A percentile compares a stretch with the other conserved stretches of the same genome.
These are phyloP conservation scores for Hibiscus mutabilis DNA, from an alignment of 345 rosid genomes.

Conservation along the genomic window DNA sequence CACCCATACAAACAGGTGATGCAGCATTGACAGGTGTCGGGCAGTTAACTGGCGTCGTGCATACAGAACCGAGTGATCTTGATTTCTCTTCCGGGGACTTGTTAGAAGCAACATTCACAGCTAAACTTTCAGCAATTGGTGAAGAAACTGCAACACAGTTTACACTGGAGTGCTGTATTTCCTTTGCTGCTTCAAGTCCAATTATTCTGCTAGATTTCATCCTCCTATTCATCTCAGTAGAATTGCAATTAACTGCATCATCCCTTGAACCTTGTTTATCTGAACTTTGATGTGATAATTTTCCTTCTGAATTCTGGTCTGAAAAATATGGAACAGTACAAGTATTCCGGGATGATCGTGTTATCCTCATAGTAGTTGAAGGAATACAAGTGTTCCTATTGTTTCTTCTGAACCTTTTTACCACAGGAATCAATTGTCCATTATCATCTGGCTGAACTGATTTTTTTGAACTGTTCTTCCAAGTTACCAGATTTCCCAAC, in stretches of 20 bases:
- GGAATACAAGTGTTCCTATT: constrained; percentile 15
- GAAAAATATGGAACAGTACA: background rate
- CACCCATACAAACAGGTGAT: constrained; percentile 82
- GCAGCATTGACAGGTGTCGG: constrained; percentile 37
- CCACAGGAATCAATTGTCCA: constrained; percentile 12
- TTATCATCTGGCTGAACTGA: constrained; percentile 9
- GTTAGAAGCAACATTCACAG: constrained; percentile 18
- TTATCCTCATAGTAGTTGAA: constrained; percentile 26
- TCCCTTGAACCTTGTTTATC: constrained; percentile 8
- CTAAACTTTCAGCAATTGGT: constrained; percentile 13
- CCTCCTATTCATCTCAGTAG: constrained; percentile 11
- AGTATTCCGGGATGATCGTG: constrained; percentile 18
- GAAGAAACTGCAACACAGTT: constrained; percentile 13
- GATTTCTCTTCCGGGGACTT: constrained; percentile 21
- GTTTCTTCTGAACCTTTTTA: constrained; percentile 22
- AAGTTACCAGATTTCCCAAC: constrained; percentile 15
- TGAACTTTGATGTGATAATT: background rate
- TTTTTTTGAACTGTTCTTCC: constrained; percentile 13
- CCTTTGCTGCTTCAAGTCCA: constrained; percentile 3
- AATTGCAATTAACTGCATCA: constrained; percentile 1
- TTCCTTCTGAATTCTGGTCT: constrained; percentile 11
- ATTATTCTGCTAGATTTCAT: constrained; percentile 6
- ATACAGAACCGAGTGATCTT: constrained; percentile 19
- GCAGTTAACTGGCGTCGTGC: constrained; percentile 29
- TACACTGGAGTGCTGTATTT: constrained; percentile 1